Evolutionary conservation across 192 early-diverging fungal species (phyloP), one percentile per base, ranked within the genome.

Genomic region (Podila verticillata): DNA sequence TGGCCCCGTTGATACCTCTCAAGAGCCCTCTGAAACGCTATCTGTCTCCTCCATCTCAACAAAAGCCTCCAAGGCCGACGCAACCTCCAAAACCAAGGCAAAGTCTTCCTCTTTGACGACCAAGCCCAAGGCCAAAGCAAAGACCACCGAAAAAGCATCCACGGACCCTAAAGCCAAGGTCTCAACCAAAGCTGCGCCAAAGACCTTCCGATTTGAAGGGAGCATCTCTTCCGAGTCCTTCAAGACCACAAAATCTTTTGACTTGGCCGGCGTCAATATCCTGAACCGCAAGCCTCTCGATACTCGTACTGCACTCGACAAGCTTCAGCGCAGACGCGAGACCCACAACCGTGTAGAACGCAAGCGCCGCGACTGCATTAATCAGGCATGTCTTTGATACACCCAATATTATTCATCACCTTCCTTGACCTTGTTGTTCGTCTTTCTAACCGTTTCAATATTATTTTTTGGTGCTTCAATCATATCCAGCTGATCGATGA

Each of bases 331-430:
- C n/a, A 83, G 93, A 24, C 85, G 91, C 71, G 93, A 92, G 75
- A 92, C 92, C 73, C 93, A 94, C 70, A 94, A 94, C 72, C 88
- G 89, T 66, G 91, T 94, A 6, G 93, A 94, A 72, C 83, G 93
- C 20, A 88, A 90, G 59, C 89, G 93, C 51, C 84, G 93, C 31
- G 91, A 94, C 77, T 91, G 89, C 74, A 92, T 94, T 71, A 94
- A 94, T 75, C 77, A 80, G 70, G 77, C 72, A 80, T 44, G 22
- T 54, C 24, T n/a, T n/a, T n/a, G n/a, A 7, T 26, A 54, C 5
- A 24, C 0, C 5, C 66, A 74, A 67, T 59, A 7, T 65, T 65
- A 7, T 48, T 74, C 6, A 64, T 67, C 72, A 63, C 61, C 49
- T 49, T 28, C 36, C 8, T 66, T 30, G 4, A 24, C 24, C 13